These are phyloP conservation scores for Fraxinus latifolia DNA, from an alignment of 305 asterid genomes.

Conservation along the genomic window DNA sequence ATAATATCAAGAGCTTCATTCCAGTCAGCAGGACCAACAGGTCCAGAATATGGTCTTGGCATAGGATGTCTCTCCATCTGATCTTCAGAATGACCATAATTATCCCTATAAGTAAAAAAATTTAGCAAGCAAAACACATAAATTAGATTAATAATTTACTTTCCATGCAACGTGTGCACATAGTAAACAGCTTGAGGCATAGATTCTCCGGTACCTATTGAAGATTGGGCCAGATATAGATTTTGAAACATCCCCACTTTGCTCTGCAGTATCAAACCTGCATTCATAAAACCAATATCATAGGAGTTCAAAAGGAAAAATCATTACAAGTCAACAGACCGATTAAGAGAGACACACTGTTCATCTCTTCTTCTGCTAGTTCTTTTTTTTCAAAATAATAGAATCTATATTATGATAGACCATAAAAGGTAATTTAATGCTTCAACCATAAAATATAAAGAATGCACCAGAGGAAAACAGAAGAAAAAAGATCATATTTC, in stretches of 20 bases:
- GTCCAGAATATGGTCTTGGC: conserved; percentile 48
- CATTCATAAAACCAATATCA: conserved; percentile 23
- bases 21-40: conserved; percentile 85
- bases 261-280: conserved; percentile 91
- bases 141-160: not conserved
- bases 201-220: conserved; percentile 49
- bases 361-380: not conserved
- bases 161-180: not conserved
- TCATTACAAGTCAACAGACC: not conserved
- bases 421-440: not conserved
- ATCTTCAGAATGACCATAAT: conserved; percentile 57
- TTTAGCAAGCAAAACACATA: conserved; percentile 12
- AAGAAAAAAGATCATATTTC: not conserved
- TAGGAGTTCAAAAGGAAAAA: conserved; percentile 16
- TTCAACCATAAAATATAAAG: not conserved
- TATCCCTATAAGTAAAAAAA: conserved; percentile 53
- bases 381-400: not conserved
- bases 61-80: conserved; percentile 59
- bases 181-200: not conserved
- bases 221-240: conserved; percentile 54
- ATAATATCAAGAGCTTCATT: conserved; percentile 88
- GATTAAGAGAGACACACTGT: not conserved
- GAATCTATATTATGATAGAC: not conserved
- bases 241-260: conserved; percentile 83
- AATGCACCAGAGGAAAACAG: not conserved